These are phyloP conservation scores for Neurospora sp. DNA, from an alignment of 495 filamentous ascomycete genomes.

Conservation along the genomic window DNA sequence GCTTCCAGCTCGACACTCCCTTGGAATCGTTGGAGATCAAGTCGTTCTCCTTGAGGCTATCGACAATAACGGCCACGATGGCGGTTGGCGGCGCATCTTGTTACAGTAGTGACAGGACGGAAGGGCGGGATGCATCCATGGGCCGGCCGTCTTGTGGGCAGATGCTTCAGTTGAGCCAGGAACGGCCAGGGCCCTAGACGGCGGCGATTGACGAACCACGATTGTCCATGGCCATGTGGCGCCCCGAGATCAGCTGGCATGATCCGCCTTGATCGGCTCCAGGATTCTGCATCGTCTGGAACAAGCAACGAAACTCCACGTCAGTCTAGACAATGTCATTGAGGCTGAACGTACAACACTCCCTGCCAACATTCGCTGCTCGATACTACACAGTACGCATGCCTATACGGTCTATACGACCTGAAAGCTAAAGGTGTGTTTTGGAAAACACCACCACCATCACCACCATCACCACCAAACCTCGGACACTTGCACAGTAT, in stretches of 20 bases:
- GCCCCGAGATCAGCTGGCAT: conserved; percentile 4
- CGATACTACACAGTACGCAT: background rate
- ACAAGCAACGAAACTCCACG: background rate
- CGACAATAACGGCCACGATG: background rate
- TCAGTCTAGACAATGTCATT: background rate
- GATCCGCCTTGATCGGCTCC: conserved; percentile 1
- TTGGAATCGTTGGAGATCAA: background rate
- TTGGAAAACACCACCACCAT: background rate
- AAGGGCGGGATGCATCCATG: background rate
- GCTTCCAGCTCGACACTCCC: background rate
- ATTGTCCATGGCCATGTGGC: conserved; percentile 1
- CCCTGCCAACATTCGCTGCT: background rate
- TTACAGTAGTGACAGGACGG: background rate
- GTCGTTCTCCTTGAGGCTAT: background rate
- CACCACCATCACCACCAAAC: background rate
- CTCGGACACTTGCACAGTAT: background rate
- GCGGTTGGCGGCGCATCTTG: background rate
- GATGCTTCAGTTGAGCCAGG: background rate
- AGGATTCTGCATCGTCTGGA: background rate
- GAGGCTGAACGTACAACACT: background rate
- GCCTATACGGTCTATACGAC: background rate
- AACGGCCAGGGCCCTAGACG: background rate
- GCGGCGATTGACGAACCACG: background rate
- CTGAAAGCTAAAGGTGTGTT: background rate
- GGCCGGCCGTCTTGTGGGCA: background rate